Evolutionary conservation across 2,329 filamentous ascomycete genomes (phyloP).

Genomic region (Phialemonium atrogriseum): DNA sequence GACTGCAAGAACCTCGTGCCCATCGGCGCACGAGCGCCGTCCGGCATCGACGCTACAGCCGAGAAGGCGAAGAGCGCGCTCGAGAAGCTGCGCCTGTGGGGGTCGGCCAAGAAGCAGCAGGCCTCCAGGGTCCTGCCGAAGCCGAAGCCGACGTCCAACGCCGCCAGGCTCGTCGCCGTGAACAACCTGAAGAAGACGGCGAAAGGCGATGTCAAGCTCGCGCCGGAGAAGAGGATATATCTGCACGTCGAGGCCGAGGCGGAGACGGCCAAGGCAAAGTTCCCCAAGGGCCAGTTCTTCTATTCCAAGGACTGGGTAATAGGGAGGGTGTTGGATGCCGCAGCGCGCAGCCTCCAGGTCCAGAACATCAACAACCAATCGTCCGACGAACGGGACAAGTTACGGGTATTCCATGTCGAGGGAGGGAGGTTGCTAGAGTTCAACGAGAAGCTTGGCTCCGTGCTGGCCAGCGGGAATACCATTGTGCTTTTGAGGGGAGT

Average conservation of each 20-base stretch:
- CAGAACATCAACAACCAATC: slow-evolving; percentile 78
- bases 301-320: slow-evolving; percentile 85
- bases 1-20: slow-evolving; percentile 70
- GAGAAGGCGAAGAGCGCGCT: slow-evolving; percentile 69
- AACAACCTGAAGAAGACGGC: slow-evolving; percentile 77
- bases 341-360: slow-evolving; percentile 68
- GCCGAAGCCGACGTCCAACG: slow-evolving; percentile 53
- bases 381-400: slow-evolving; percentile 65
- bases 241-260: slow-evolving; percentile 84
- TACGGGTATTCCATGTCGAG: slow-evolving; percentile 90
- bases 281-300: slow-evolving; percentile 73
- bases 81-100: slow-evolving; percentile 72
- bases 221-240: slow-evolving; percentile 80
- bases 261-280: slow-evolving; percentile 74
- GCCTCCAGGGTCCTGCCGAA: slow-evolving; percentile 52
- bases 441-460: slow-evolving; percentile 70
- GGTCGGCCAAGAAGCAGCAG: slow-evolving; percentile 60
- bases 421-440: slow-evolving; percentile 81
- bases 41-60: slow-evolving; percentile 36
- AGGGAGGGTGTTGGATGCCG: slow-evolving; percentile 70
- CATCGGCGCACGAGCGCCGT: slow-evolving; percentile 37
- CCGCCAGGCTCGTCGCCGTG: slow-evolving; percentile 59
- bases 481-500: slow-evolving; percentile 82
- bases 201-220: slow-evolving; percentile 79
- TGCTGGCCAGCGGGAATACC: slow-evolving; percentile 75